These are phyloP conservation scores for Bacidia gigantensis DNA, from an alignment of 495 filamentous ascomycete species.

Conservation along the genomic window DNA sequence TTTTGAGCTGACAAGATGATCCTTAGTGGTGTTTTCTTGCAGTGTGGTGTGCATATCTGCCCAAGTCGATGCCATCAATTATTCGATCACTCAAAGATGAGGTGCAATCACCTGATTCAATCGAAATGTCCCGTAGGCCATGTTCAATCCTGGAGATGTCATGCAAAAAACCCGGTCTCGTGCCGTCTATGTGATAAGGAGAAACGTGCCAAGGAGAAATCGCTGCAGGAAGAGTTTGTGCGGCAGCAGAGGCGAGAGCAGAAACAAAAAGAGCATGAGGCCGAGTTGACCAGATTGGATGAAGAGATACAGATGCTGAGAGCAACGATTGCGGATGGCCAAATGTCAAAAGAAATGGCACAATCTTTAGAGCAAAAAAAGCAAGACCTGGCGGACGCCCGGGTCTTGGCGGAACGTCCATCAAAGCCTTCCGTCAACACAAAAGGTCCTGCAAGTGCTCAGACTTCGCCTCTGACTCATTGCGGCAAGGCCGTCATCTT, in stretches of 20 bases:
- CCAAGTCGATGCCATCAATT: constrained; percentile 49
- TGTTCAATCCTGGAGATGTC: constrained; percentile 28
- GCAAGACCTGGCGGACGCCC: constrained; percentile 23
- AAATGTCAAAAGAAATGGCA: constrained; percentile 31
- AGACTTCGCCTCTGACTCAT: background rate
- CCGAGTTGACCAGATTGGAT: constrained; percentile 41
- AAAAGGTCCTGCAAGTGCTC: background rate
- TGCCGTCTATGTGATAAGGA: constrained; percentile 35
- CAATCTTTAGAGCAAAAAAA: constrained; percentile 32
- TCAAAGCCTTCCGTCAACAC: no score
- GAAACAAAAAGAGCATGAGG: constrained; percentile 35
- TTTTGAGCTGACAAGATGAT: background rate
- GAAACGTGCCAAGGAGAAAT: constrained; percentile 25
- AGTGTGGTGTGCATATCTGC: constrained; percentile 50
- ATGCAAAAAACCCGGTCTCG: constrained; percentile 6
- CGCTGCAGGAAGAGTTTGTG: constrained; percentile 39
- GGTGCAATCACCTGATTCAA: constrained; percentile 35
- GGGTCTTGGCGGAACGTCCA: background rate
- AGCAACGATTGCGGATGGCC: constrained; percentile 37
- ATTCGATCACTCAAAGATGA: constrained; percentile 50
- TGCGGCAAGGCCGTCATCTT: background rate
- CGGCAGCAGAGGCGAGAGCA: constrained; percentile 32
- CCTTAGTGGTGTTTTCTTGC: constrained; percentile 39
- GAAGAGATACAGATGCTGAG: constrained; percentile 44
- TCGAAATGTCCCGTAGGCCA: constrained; percentile 42